phyloP scores from a whole-genome alignment of 208 protist genomes.

The Balamuthia mandrillaris region DNA sequence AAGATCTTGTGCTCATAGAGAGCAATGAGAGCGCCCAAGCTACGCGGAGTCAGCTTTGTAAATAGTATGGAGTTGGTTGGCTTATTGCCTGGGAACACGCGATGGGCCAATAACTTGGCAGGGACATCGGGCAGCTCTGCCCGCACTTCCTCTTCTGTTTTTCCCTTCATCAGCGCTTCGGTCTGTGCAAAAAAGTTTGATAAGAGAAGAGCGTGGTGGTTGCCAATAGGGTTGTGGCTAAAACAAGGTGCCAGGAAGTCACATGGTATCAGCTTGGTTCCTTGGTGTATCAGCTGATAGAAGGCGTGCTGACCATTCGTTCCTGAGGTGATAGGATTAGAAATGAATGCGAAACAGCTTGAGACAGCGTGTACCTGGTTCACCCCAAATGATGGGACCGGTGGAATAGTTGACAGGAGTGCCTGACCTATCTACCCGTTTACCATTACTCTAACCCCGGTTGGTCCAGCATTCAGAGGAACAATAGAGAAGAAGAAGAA shows the following conservation, averaged over 20 bases:
- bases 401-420: slow-evolving; percentile 72
- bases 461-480: background rate
- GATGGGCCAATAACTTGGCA: slow-evolving; percentile 33
- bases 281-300: slow-evolving; percentile 95
- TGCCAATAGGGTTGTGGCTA: slow-evolving; percentile 85
- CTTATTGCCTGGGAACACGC: slow-evolving; percentile 86
- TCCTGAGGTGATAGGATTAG: background rate
- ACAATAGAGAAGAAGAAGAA: too few species aligned
- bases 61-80: slow-evolving; percentile 93
- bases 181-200: slow-evolving; percentile 96
- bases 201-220: slow-evolving; percentile 92
- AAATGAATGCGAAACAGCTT: too few species aligned
- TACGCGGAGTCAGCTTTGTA: slow-evolving; percentile 85
- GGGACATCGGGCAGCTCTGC: slow-evolving; percentile 72
- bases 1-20: slow-evolving; percentile 97
- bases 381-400: slow-evolving; percentile 92
- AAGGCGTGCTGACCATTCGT: slow-evolving; percentile 85
- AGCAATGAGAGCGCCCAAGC: slow-evolving; percentile 90
- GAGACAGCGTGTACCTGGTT: slow-evolving; percentile 82
- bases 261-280: slow-evolving; percentile 91
- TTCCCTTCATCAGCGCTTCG: slow-evolving; percentile 93
- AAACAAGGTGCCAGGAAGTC: slow-evolving; percentile 91
- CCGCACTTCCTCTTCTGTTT: slow-evolving; percentile 80
- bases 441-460: slow-evolving; percentile 94
- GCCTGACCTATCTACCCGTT: slow-evolving; percentile 61